Base-by-base conservation (phyloP, 495 filamentous ascomycete genomes). In the Hyaloscypha finlandica region DNA sequence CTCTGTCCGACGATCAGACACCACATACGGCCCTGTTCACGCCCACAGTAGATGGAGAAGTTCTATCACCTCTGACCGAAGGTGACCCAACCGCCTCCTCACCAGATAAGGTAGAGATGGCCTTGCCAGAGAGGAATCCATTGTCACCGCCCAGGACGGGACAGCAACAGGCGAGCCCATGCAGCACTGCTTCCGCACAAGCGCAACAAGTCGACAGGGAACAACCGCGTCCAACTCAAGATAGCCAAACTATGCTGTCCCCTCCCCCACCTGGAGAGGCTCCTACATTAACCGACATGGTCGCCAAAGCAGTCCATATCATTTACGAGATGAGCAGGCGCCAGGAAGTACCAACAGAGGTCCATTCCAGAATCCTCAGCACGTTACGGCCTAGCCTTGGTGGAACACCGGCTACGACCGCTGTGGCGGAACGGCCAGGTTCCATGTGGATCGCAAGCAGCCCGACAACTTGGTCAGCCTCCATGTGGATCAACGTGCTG, bases 401-500 rank as follows among this genome's bases (percentile, higher is more conserved):
- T 16, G 22, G 6, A 29, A 5, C 29, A 29, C 54, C 54, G 22
- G 54, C 22, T 57, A 57, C 22, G 9, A 30, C 5, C 32, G 22
- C 16, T 53, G 19, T 57, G 16, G 22, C 54, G 22, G 54, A 30
- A 25, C 25, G 25, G 25, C 25, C 25, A 25, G 25, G 25, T 25
- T 25, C 25, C 25, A 25, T 25, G 25, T 63, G 22, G 22, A 54
- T 33, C 39, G 53, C 39, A 63, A 63, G 61, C 61, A 63, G 39
- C 39, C 12, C 42, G 51, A 63, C 22, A 63, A 54, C 61, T 63
- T 63, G 25, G 39, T 57, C 29, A 29, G 51, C 54, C 62, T 65
- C 51, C 14, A 65, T 65, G 51, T 65, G 51, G 51, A 65, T 65
- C 52, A 65, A 57, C 19, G 45, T 65, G 30, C 62, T 65, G 45